Percentiles rank a stretch among this genome's conserved stretches.
These are phyloP conservation scores for Vaccinium myrtillus DNA, from an alignment of 148 eudicot genomes.

Conservation along the genomic window DNA sequence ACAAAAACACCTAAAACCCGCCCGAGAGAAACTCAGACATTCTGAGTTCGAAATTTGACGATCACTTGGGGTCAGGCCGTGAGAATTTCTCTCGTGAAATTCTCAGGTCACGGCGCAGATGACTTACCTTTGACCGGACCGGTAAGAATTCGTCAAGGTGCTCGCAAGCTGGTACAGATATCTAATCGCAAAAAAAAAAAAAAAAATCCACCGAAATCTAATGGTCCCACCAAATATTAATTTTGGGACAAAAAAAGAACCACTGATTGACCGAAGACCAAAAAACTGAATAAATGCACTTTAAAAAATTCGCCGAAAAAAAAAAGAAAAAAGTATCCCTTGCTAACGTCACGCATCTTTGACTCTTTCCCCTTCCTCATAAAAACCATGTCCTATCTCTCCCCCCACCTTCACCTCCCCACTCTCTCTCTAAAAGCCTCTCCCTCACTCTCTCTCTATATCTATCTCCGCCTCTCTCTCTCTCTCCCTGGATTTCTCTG, in stretches of 20 bases:
- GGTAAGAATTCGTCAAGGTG: too few species aligned
- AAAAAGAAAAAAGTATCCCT: not conserved
- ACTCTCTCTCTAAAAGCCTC: not conserved
- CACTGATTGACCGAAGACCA: constrained; percentile 23
- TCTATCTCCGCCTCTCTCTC: constrained; percentile 7
- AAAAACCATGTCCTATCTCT: not conserved
- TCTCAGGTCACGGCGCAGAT: too few species aligned
- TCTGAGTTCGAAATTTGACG: too few species aligned
- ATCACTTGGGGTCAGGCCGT: too few species aligned
- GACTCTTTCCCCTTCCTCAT: constrained; percentile 20
- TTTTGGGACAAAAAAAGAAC: not conserved
- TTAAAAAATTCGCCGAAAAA: not conserved
- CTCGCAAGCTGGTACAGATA: too few species aligned
- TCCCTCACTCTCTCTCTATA: constrained; percentile 21
- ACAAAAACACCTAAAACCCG: not conserved
- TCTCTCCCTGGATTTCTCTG: not conserved
- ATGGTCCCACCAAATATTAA: too few species aligned
- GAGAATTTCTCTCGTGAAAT: too few species aligned
- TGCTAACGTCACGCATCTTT: constrained; percentile 31
- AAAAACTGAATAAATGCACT: constrained; percentile 11
- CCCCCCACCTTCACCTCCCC: not conserved
- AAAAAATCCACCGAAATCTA: not conserved
- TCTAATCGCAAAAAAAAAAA: too few species aligned
- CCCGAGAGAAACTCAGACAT: too few species aligned
- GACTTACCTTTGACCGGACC: too few species aligned